Base-by-base conservation (phyloP, 495 filamentous ascomycete genomes). In the Coniosporium apollinis region DNA sequence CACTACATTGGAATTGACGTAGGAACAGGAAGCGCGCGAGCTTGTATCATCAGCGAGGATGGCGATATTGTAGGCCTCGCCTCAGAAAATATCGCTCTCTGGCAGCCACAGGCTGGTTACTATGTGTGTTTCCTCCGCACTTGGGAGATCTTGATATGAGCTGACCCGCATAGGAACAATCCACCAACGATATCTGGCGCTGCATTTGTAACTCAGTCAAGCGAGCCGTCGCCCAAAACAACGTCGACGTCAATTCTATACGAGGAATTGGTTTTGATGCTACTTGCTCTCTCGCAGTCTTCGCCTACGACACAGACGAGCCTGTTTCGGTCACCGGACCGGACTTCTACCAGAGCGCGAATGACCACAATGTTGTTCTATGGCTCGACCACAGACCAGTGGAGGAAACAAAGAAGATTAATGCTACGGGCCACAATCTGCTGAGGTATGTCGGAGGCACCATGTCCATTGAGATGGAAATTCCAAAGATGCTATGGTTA, bases 391-490 rank as follows among this genome's bases (percentile, higher is more conserved):
- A 96, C 55, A 73, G 89, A 28, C 83, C 89, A 1, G 69, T 86
- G 14, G 72, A 81, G 39, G 87, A 97, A 61, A 84, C 89, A 9
- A 71, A 75, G 14, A 74, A 77, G 54, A 91, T 97, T 62, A 96
- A 96, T 59, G 74, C 74, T 10, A 94, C 89, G 2, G 70, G 76
- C 33, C 89, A 96, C 60, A 82, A 84, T 44, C 65, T 97, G n/a
- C 69, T 97, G 22, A 74, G 81, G 33, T 97, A 94, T 55, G 87
- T 97, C 4, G 89, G 89, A 30, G 87, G 89, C 25, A 86, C 72
- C 46, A 96, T 97, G 89, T 91, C 81, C 47, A 80, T 92, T 44
- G 89, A 97, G 62, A 97, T 97, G 89, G 89, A 97, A 52, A 84
- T 94, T 18, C 89, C 89, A 17, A 97, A 97, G 51, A 82, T 94